Evolutionary conservation across 1,139 yeast species (phyloP).

Genomic region (Pichia sp.): DNA sequence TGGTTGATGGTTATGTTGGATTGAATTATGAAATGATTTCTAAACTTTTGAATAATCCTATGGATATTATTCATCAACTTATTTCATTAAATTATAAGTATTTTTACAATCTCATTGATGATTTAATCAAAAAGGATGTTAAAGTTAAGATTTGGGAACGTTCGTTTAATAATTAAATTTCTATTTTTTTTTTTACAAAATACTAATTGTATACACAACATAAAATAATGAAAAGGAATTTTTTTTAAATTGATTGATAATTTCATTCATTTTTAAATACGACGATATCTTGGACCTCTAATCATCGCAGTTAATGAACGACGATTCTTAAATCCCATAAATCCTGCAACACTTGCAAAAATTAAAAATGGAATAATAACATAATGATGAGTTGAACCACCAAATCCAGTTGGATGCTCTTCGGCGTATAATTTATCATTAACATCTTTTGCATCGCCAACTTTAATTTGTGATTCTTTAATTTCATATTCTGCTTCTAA

Average conservation of each 20-base stretch:
- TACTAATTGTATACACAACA: background rate
- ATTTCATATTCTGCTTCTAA: background rate
- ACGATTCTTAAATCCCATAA: constrained; percentile 18
- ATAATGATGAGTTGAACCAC: constrained; percentile 10
- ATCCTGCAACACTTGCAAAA: constrained; percentile 13
- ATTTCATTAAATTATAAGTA: constrained; percentile 1
- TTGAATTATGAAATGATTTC: background rate
- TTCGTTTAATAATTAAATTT: background rate
- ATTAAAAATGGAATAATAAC: constrained; percentile 17
- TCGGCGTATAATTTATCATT: constrained; percentile 8
- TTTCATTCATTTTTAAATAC: constrained; percentile 11
- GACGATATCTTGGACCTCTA: constrained; percentile 27
- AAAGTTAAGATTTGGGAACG: constrained; percentile 8
- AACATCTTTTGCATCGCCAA: background rate
- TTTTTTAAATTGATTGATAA: background rate
- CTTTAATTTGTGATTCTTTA: background rate
- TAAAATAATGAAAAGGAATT: background rate
- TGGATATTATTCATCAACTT: background rate
- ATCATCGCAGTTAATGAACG: constrained; percentile 18
- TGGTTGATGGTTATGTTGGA: constrained; percentile 27
- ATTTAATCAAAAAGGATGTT: background rate
- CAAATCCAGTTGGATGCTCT: constrained; percentile 9
- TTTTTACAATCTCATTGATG: constrained; percentile 5
- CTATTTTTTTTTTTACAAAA: background rate
- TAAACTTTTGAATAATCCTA: constrained; percentile 2